Evolutionary conservation across 306 rosid genomes (phyloP), one percentile per base, ranked within the genome.

Genomic region (Castanea crenata): DNA sequence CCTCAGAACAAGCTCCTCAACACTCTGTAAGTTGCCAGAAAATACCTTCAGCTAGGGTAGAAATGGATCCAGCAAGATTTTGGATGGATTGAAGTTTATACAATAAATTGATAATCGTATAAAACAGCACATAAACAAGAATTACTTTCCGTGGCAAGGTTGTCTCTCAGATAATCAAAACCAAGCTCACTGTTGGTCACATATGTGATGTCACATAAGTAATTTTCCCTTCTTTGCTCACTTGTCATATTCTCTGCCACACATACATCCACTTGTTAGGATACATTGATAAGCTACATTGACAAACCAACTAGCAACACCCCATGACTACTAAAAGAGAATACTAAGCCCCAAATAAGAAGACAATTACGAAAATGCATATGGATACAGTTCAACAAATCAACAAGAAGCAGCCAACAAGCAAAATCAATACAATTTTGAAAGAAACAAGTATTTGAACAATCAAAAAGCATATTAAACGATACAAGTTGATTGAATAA

Each of bases 121-220:
- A 77, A 85, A 67, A 54, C 32, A 82, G 80, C 75, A 77, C 51
- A 84, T 78, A 91, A 87, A 86, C 82, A 88, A 90, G 85, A 87
- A 89, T 86, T 88, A 95, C 99, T 92, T 95, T 95, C 99, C 99
- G 94, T 95, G 96, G 99, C 99, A 81, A 95, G 98, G 87, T 95
- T 95, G 92, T 95, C 99, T 84, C 98, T 90, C 88, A 92, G 83
- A 91, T 80, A 95, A 89, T 95, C 99, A 84, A 95, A 95, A 84
- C 99, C 99, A 69, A 95, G 99, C 87, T 95, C 99, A 18, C 97
- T 95, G 68, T 95, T 95, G 54, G 99, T 95, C 80, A 95, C 99
- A 51, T 95, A 95, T 70, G 98, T 95, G 83, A 95, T 91, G 84
- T 95, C 98, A 83, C 96, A 91, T 63, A 86, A 86, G 80, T 95